phyloP scores from a whole-genome alignment of 495 filamentous ascomycete genomes.

The Amniculicola lignicola region DNA sequence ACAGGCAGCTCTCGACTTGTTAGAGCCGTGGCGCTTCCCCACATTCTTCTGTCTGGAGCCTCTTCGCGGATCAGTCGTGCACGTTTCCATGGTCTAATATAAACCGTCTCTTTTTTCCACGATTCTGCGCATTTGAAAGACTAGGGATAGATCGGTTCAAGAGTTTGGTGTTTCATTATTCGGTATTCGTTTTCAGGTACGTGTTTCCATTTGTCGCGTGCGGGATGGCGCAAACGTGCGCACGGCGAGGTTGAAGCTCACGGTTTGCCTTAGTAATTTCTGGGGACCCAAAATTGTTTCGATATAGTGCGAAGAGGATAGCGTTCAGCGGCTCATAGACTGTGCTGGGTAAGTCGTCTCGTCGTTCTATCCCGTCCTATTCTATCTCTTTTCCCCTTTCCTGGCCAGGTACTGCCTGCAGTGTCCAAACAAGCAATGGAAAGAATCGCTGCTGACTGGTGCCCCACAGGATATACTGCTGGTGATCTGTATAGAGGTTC shows the following conservation, averaged over 20 bases:
- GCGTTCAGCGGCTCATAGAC: too few species aligned
- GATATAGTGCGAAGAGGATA: conserved; percentile 21
- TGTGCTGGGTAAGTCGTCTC: too few species aligned
- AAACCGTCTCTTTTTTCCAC: conserved; percentile 34
- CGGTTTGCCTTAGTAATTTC: conserved; percentile 25
- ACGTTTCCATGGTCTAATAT: conserved; percentile 27
- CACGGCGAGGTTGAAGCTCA: conserved; percentile 17
- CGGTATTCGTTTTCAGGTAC: conserved; percentile 25
- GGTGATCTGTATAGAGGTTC: conserved; percentile 15
- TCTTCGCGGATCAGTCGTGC: conserved; percentile 5
- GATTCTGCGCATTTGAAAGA: conserved; percentile 34
- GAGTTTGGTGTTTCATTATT: conserved; percentile 33
- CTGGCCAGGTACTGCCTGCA: too few species aligned
- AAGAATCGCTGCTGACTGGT: conserved; percentile 4
- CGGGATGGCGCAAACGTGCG: too few species aligned
- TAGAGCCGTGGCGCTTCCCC: conserved; percentile 35
- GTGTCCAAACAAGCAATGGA: too few species aligned
- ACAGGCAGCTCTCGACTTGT: conserved; percentile 11
- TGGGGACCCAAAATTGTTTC: conserved; percentile 24
- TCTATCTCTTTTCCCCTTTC: too few species aligned
- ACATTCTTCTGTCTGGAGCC: conserved; percentile 31
- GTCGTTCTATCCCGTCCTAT: too few species aligned
- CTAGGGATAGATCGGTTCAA: conserved; percentile 38
- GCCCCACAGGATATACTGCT: conserved; percentile 8
- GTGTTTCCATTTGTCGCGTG: too few species aligned